Conservation (phyloP, 2,329 filamentous ascomycete species). For the Thelonectria discophora region DNA sequence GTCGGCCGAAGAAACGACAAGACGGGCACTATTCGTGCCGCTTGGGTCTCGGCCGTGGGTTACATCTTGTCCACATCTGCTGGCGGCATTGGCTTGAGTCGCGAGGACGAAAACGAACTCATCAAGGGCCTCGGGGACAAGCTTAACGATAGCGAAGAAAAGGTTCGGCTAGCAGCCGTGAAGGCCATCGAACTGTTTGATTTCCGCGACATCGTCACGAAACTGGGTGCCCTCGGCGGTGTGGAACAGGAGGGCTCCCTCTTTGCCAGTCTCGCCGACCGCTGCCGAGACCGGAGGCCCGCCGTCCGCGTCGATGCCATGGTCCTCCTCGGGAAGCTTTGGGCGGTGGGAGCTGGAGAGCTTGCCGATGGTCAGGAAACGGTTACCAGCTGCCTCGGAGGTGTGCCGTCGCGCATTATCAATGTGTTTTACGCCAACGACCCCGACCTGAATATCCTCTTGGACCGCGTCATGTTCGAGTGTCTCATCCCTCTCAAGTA, state of each 20-base stretch:
- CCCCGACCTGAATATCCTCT: constrained; percentile 80
- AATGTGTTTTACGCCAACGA: constrained; percentile 93
- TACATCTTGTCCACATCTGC: constrained; percentile 91
- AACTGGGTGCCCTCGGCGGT: constrained; percentile 79
- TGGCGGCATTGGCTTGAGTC: constrained; percentile 86
- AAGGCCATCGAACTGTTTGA: constrained; percentile 83
- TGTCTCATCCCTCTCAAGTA: constrained; percentile 89
- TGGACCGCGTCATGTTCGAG: constrained; percentile 88
- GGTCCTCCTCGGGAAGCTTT: constrained; percentile 83
- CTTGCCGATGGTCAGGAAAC: constrained; percentile 83
- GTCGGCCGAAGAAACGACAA: constrained; percentile 88
- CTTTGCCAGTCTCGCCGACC: constrained; percentile 82
- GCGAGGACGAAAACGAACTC: constrained; percentile 80
- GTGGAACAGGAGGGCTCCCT: constrained; percentile 81
- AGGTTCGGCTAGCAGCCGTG: constrained; percentile 88
- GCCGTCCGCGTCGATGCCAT: constrained; percentile 87
- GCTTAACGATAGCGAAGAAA: constrained; percentile 88
- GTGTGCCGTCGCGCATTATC: constrained; percentile 85
- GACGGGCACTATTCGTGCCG: constrained; percentile 79
- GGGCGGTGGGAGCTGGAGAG: constrained; percentile 92
- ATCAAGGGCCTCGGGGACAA: constrained; percentile 80
- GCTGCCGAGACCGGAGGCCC: constrained; percentile 86
- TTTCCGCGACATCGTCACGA: constrained; percentile 82
- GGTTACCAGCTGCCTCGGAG: constrained; percentile 77
- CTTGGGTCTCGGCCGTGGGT: constrained; percentile 85